These are phyloP conservation scores for Acacia concinna DNA, from an alignment of 331 rosid species.

Conservation along the genomic window DNA sequence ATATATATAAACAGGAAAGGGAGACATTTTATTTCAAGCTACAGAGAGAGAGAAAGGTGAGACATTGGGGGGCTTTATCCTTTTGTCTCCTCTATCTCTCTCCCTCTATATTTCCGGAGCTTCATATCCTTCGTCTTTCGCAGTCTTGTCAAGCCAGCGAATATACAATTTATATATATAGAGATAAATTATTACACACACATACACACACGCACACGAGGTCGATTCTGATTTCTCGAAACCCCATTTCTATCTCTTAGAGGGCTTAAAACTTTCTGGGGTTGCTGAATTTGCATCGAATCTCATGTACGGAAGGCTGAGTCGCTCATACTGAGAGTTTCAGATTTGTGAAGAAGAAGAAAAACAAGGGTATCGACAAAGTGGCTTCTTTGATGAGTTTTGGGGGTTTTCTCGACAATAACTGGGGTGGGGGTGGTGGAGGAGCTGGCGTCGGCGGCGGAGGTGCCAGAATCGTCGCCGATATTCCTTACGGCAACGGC, in stretches of 20 bases:
- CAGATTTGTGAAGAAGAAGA: not conserved
- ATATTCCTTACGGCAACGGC: conserved; percentile 51
- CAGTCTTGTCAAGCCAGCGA: not conserved
- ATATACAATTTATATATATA: not conserved
- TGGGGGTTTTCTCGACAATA: conserved; percentile 80
- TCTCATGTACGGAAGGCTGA: not conserved
- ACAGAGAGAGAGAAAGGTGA: conserved; percentile 45
- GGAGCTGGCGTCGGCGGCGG: conserved; percentile 36
- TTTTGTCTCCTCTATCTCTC: conserved; percentile 51
- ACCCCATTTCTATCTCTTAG: not conserved
- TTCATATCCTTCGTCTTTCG: conserved; percentile 8
- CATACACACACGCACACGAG: not conserved
- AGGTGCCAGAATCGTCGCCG: conserved; percentile 50
- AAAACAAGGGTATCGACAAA: not conserved
- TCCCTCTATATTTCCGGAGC: conserved; percentile 23
- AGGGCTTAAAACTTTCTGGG: conserved; percentile 5
- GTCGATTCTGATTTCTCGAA: conserved; percentile 7
- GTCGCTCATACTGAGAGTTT: no score
- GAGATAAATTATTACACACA: not conserved
- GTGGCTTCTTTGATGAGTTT: conserved; percentile 81
- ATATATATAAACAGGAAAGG: not conserved
- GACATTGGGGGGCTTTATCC: conserved; percentile 48
- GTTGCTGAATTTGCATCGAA: conserved; percentile 13
- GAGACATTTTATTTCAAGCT: not conserved
- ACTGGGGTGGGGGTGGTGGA: conserved; percentile 47